Conservation (phyloP, 208 protist genomes). For the Trypanosoma avium region DNA sequence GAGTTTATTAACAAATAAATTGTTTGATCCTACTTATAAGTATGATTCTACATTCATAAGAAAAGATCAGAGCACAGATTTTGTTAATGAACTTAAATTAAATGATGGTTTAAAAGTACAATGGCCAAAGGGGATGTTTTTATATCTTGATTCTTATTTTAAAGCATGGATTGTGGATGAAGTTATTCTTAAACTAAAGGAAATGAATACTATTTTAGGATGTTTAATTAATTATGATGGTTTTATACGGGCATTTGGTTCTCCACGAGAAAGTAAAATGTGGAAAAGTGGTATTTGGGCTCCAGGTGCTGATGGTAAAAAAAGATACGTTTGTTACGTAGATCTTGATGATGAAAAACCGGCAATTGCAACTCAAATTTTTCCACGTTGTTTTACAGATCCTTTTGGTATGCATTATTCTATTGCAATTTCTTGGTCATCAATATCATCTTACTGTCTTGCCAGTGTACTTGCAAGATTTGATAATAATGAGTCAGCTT, state of each 20-base stretch:
- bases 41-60: neutral
- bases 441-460: slow-evolving; percentile 4
- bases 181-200: neutral
- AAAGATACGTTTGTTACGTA: slow-evolving; percentile 11
- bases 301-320: neutral
- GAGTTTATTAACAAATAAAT: slow-evolving; percentile 5
- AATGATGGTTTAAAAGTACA: slow-evolving; percentile 6
- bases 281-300: slow-evolving; percentile 18
- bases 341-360: slow-evolving; percentile 10
- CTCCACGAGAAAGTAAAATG: slow-evolving; percentile 10
- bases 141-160: slow-evolving; percentile 13
- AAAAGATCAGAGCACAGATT: neutral
- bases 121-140: slow-evolving; percentile 12
- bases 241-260: slow-evolving; percentile 17
- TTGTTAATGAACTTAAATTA: neutral
- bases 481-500: neutral
- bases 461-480: neutral
- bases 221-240: neutral
- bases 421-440: neutral
- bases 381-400: neutral
- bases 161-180: slow-evolving; percentile 30
- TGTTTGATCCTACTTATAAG: neutral
- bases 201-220: neutral
- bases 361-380: slow-evolving; percentile 6
- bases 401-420: slow-evolving; percentile 13